phyloP scores from a whole-genome alignment of 305 asterid species.

The Petunia hybrid region DNA sequence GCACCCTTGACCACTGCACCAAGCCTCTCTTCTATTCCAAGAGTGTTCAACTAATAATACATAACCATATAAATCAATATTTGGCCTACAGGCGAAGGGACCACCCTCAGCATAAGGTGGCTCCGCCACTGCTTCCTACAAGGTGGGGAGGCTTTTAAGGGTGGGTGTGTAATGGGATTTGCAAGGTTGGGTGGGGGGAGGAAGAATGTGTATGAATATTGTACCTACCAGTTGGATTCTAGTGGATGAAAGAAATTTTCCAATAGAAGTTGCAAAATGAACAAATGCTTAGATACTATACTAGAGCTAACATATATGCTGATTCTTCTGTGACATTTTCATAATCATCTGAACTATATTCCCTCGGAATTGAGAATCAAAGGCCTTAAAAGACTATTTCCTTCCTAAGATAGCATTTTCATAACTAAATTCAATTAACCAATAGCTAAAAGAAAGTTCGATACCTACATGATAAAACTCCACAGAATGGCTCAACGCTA shows the following conservation, averaged over 20 bases:
- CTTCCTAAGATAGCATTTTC: background rate
- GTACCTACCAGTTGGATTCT: background rate
- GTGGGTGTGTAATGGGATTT: too few relatives aligned
- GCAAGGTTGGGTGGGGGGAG: too few relatives aligned
- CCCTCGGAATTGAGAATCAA: background rate
- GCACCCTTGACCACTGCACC: too few relatives aligned
- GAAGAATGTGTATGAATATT: background rate
- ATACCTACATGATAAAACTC: background rate
- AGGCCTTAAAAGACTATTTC: background rate
- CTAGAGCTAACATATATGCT: background rate
- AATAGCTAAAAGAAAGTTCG: background rate
- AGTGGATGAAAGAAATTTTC: background rate
- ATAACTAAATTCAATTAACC: conserved; percentile 5
- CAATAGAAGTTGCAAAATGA: conserved; percentile 16
- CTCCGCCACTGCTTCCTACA: too few relatives aligned
- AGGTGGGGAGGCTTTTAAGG: too few relatives aligned
- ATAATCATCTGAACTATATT: background rate
- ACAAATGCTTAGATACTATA: background rate
- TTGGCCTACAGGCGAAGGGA: too few relatives aligned
- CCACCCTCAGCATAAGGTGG: too few relatives aligned
- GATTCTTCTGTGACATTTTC: background rate
- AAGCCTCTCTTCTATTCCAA: too few relatives aligned
- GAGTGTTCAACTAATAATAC: too few relatives aligned
- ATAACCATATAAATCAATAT: too few relatives aligned
- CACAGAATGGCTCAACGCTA: background rate